These are phyloP conservation scores for Creolimax fragrantissima DNA, from an alignment of 78 protist species.

Conservation along the genomic window DNA sequence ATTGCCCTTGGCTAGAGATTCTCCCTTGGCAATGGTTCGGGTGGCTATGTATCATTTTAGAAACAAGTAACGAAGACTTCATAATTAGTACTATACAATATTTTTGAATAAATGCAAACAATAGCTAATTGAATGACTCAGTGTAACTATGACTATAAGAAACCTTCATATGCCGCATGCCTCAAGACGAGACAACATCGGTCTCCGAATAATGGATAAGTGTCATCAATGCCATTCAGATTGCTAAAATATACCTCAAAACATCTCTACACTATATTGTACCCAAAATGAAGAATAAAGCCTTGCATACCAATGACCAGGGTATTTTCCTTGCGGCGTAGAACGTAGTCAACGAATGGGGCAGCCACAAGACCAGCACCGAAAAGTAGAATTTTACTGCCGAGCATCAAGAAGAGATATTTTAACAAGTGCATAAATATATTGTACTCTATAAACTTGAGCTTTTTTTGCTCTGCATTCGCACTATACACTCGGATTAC, in stretches of 20 bases:
- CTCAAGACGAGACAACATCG: neutral
- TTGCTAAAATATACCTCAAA: neutral
- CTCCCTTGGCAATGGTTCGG: neutral
- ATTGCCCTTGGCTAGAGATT: neutral
- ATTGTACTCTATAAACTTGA: too few species aligned
- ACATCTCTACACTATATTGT: neutral
- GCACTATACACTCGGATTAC: too few species aligned
- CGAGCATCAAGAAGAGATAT: too few species aligned
- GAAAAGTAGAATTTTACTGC: constrained; percentile 34
- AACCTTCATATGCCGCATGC: neutral
- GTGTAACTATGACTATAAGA: neutral
- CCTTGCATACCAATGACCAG: constrained; percentile 27
- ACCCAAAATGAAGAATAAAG: neutral
- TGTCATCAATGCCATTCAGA: neutral
- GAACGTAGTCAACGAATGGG: constrained; percentile 19
- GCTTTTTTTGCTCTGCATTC: too few species aligned
- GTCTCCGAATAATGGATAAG: neutral
- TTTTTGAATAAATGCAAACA: neutral
- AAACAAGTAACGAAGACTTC: neutral
- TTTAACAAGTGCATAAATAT: too few species aligned
- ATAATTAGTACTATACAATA: neutral
- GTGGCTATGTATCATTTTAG: neutral
- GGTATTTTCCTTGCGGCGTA: neutral
- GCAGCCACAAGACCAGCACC: constrained; percentile 55
- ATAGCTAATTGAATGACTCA: neutral